Percentiles rank a stretch among this genome's conserved stretches.
phyloP scores from a whole-genome alignment of 1,284 basidiomycete genomes.

The Boletellus deceptivus region DNA sequence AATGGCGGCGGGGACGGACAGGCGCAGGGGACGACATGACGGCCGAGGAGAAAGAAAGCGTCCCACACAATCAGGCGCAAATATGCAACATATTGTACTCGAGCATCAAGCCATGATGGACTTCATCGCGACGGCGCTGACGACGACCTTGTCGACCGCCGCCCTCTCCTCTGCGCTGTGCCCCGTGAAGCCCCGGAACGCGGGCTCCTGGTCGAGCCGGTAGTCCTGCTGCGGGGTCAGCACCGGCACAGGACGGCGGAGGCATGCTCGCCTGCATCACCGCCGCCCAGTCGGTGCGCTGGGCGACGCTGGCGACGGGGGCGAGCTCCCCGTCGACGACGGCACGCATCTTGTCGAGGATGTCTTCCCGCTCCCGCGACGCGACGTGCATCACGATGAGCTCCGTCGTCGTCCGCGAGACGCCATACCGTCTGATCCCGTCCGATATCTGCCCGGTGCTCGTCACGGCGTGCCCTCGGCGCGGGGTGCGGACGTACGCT shows the following conservation, averaged over 20 bases:
- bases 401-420: constrained; percentile 63
- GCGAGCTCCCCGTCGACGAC: constrained; percentile 57
- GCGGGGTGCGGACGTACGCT: constrained; percentile 50
- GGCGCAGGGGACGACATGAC: constrained; percentile 15
- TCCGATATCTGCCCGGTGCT: constrained; percentile 71
- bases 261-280: constrained; percentile 63
- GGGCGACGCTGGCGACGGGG: constrained; percentile 45
- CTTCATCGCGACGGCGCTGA: constrained; percentile 81
- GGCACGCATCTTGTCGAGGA: constrained; percentile 51
- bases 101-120: constrained; percentile 55
- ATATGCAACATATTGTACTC: too few relatives aligned
- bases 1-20: constrained; percentile 32
- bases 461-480: not conserved
- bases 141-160: constrained; percentile 63
- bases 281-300: constrained; percentile 65
- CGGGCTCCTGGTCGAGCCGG: constrained; percentile 63
- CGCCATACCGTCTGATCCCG: constrained; percentile 79
- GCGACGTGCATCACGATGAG: constrained; percentile 75
- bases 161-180: constrained; percentile 40
- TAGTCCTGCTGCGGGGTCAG: constrained; percentile 52
- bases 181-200: constrained; percentile 41
- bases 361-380: constrained; percentile 36
- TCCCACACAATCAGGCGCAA: not conserved
- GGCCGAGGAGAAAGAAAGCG: not conserved
- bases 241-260: not conserved